Evolutionary conservation across 1,284 basidiomycete species (phyloP).

Genomic region (Cutaneotrichosporon spelunceum): DNA sequence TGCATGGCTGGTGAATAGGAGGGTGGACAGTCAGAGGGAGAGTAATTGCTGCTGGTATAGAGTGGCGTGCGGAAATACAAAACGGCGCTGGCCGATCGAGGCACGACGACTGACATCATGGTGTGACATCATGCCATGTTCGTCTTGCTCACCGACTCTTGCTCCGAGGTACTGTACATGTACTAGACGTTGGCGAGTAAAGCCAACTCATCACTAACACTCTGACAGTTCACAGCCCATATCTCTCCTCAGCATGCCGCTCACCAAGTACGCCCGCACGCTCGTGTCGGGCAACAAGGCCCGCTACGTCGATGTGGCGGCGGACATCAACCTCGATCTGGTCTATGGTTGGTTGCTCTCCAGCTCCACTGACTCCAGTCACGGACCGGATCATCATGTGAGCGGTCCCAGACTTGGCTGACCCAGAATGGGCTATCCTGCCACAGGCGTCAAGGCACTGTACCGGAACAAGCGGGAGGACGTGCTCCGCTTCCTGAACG

Average conservation of each 20-base stretch:
- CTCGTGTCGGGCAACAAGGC: constrained; percentile 63
- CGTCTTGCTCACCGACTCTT: too few species aligned
- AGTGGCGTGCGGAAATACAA: too few species aligned
- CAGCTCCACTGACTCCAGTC: constrained; percentile 29
- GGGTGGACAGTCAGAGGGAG: too few species aligned
- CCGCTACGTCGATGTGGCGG: constrained; percentile 66
- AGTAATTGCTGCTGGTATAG: too few species aligned
- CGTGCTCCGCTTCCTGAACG: constrained; percentile 71
- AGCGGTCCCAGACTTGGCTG: constrained; percentile 49
- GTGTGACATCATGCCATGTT: too few species aligned
- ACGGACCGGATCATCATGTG: constrained; percentile 63
- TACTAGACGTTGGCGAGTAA: too few species aligned
- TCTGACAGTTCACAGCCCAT: not conserved
- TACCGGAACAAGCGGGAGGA: constrained; percentile 79
- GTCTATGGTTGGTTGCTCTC: constrained; percentile 64
- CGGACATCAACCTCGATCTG: constrained; percentile 72
- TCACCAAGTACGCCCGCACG: constrained; percentile 44
- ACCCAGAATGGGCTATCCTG: constrained; percentile 70
- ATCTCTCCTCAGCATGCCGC: constrained; percentile 7
- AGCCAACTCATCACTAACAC: not conserved
- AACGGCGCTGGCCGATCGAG: too few species aligned
- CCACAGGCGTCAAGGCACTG: constrained; percentile 69
- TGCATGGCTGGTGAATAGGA: not conserved
- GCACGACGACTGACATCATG: too few species aligned
- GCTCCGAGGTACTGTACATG: too few species aligned